Percentiles rank a stretch among this genome's conserved stretches.
phyloP scores from a whole-genome alignment of 2,329 filamentous ascomycete genomes.

The Ambrosiella beaveri region DNA sequence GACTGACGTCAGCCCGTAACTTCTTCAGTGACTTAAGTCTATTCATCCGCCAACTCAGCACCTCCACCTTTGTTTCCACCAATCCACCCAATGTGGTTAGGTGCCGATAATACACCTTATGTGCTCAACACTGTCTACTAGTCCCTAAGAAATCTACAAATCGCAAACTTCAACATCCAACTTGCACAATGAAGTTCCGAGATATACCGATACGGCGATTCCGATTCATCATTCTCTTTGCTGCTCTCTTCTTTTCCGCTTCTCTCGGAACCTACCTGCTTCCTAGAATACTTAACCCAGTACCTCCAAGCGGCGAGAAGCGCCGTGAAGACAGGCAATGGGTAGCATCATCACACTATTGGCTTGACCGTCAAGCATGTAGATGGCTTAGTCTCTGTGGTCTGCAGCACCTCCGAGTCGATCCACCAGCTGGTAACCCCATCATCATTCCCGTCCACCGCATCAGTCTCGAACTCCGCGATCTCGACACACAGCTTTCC shows the following conservation, averaged over 20 bases:
- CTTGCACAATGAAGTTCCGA: neutral
- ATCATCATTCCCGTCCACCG: constrained; percentile 14
- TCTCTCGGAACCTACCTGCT: constrained; percentile 33
- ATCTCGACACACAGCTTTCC: constrained; percentile 14
- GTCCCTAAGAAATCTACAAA: neutral
- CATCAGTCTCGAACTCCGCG: constrained; percentile 21
- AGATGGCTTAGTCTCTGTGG: constrained; percentile 68
- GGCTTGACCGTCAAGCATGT: constrained; percentile 59
- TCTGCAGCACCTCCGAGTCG: constrained; percentile 50
- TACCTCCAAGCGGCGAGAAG: constrained; percentile 43
- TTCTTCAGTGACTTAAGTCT: neutral
- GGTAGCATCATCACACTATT: constrained; percentile 55
- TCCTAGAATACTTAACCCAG: constrained; percentile 42
- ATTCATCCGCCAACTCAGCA: neutral
- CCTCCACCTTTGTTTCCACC: neutral
- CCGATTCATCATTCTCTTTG: constrained; percentile 26
- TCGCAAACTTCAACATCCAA: neutral
- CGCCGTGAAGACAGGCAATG: constrained; percentile 45
- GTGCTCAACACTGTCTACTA: neutral
- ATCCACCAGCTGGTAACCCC: constrained; percentile 28
- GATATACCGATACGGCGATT: constrained; percentile 25
- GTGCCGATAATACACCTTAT: neutral
- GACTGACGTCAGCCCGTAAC: neutral
- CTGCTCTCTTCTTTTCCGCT: constrained; percentile 25
- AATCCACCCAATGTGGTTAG: neutral